These are phyloP conservation scores for Colletotrichum camelliae DNA, from an alignment of 2,329 filamentous ascomycete species.

Conservation along the genomic window DNA sequence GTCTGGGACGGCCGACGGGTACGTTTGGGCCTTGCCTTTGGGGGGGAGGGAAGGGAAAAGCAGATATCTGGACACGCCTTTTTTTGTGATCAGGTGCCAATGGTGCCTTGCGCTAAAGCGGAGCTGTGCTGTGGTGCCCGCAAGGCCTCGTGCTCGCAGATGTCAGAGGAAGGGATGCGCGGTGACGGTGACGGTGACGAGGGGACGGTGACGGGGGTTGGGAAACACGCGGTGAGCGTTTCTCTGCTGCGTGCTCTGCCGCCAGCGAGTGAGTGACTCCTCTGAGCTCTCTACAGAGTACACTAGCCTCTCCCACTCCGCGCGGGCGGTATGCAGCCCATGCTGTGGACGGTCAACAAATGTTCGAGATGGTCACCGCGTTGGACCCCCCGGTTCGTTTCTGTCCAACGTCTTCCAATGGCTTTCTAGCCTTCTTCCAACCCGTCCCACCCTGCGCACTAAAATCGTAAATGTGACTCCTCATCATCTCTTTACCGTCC, in stretches of 20 bases:
- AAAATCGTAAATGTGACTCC: not conserved
- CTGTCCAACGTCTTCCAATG: not conserved
- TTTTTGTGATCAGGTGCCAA: conserved; percentile 10
- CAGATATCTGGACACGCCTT: not conserved
- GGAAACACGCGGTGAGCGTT: conserved; percentile 20
- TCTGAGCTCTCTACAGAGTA: not conserved
- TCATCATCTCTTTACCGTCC: not conserved
- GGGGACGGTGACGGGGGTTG: conserved; percentile 21
- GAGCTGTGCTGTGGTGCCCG: not conserved
- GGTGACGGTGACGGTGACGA: conserved; percentile 22
- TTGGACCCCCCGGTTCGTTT: conserved; percentile 1
- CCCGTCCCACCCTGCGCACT: not conserved
- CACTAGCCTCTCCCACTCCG: not conserved
- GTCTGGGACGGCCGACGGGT: not conserved
- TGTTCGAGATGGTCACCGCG: not conserved
- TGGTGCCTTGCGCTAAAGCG: conserved; percentile 14
- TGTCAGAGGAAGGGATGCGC: not conserved
- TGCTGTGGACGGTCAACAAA: not conserved
- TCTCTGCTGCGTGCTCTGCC: not conserved
- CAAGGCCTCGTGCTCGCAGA: not conserved
- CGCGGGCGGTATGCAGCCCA: not conserved
- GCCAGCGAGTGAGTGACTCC: not conserved
- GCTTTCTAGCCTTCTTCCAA: not conserved
- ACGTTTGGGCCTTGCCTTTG: not conserved
- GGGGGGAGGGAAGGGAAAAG: not conserved